Evolutionary conservation across 352 stramenopile genomes (phyloP).

Genomic region (Phytophthora pini): DNA sequence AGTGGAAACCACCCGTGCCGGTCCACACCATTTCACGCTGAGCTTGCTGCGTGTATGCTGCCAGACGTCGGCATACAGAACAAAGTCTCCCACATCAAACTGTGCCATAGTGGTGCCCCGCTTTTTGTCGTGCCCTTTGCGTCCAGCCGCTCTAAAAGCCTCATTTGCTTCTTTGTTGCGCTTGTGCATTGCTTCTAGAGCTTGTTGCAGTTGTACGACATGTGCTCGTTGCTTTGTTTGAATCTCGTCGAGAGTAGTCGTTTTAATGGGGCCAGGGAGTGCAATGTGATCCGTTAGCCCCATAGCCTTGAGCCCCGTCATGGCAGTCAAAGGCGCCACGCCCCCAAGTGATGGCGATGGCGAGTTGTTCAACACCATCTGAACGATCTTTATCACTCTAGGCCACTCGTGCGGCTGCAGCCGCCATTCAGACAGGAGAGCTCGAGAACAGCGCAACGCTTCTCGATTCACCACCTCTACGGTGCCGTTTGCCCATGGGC

Average conservation of each 20-base stretch:
- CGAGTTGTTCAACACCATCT: slow-evolving; percentile 32
- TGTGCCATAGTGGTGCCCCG: not conserved
- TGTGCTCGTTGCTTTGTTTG: not conserved
- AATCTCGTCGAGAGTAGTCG: not conserved
- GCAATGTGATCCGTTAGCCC: not conserved
- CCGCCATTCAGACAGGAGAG: slow-evolving; percentile 23
- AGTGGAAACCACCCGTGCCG: not conserved
- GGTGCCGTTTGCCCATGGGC: slow-evolving; percentile 19
- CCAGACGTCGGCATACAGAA: not conserved
- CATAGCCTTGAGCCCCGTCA: not conserved
- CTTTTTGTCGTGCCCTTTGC: not conserved
- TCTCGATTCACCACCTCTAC: slow-evolving; percentile 40
- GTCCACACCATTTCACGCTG: not conserved
- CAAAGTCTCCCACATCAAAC: not conserved
- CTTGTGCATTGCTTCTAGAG: not conserved
- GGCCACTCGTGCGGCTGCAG: slow-evolving; percentile 20
- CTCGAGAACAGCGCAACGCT: slow-evolving; percentile 15
- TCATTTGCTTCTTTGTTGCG: not conserved
- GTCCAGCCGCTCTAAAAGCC: not conserved
- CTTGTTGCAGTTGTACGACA: not conserved
- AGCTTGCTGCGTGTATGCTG: not conserved
- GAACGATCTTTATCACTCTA: slow-evolving; percentile 22
- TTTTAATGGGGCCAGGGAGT: not conserved
- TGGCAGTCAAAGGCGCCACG: slow-evolving; percentile 11
- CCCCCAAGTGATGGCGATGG: slow-evolving; percentile 26